A percentile compares a stretch with the other conserved stretches of the same genome.
phyloP scores from a whole-genome alignment of 352 stramenopile genomes.

The Pythium dissimile region DNA sequence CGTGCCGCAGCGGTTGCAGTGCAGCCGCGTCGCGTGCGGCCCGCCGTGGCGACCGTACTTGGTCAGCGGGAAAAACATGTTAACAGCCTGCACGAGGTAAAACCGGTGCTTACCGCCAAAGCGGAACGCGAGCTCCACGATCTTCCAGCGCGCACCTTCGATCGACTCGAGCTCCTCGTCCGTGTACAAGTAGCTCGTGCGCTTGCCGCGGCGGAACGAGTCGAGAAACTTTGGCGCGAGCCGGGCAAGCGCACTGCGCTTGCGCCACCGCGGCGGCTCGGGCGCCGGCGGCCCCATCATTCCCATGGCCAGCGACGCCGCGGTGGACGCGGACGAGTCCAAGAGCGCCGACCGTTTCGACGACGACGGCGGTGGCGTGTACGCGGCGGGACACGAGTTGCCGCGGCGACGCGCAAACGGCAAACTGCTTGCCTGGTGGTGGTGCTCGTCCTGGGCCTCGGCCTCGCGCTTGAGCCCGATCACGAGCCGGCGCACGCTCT shows the following conservation, averaged over 20 bases:
- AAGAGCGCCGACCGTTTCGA: background rate
- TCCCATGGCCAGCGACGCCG: background rate
- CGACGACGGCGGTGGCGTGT: conserved; percentile 2
- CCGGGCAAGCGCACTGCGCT: conserved; percentile 55
- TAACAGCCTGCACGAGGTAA: conserved; percentile 84
- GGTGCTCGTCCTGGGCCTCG: conserved; percentile 29
- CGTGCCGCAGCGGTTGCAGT: conserved; percentile 79
- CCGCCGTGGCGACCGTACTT: conserved; percentile 79
- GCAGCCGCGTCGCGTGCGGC: conserved; percentile 63
- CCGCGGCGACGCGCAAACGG: conserved; percentile 39
- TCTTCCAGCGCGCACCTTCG: conserved; percentile 82
- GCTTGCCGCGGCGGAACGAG: conserved; percentile 59
- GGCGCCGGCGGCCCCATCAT: background rate
- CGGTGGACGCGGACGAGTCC: background rate
- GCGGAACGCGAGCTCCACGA: conserved; percentile 80
- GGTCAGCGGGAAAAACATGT: conserved; percentile 79
- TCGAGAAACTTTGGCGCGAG: conserved; percentile 59
- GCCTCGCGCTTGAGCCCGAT: conserved; percentile 71
- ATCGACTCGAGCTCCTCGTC: conserved; percentile 77
- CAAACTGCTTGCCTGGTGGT: background rate
- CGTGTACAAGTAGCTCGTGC: conserved; percentile 72
- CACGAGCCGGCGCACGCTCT: conserved; percentile 70
- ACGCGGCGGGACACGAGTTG: conserved; percentile 62
- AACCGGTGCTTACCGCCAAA: conserved; percentile 82
- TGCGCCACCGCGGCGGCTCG: conserved; percentile 25